phyloP scores from a whole-genome alignment of 2,329 filamentous ascomycete genomes.

The Claviceps humidiphila region DNA sequence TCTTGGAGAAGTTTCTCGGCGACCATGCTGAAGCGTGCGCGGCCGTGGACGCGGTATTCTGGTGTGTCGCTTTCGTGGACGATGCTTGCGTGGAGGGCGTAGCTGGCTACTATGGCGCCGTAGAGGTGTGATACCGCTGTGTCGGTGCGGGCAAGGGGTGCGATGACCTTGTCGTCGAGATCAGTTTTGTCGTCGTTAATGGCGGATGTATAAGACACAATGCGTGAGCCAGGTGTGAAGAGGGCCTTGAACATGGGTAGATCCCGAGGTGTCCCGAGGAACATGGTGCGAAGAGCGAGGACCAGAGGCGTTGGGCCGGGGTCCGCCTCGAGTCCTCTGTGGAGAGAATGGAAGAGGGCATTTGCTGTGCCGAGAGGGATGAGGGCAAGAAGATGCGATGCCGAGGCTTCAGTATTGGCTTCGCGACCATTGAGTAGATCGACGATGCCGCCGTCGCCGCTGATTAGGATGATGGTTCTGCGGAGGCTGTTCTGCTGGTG shows the following conservation, averaged over 20 bases:
- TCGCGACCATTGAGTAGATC: conserved; percentile 59
- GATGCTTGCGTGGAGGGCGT: conserved; percentile 78
- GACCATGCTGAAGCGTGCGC: conserved; percentile 71
- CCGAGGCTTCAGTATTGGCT: not conserved
- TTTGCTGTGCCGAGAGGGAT: conserved; percentile 54
- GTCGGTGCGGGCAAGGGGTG: conserved; percentile 15
- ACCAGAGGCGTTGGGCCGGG: conserved; percentile 28
- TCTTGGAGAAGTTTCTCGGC: conserved; percentile 57
- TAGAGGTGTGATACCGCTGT: conserved; percentile 33
- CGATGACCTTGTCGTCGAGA: not conserved
- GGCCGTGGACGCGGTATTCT: conserved; percentile 64
- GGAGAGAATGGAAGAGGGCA: conserved; percentile 48
- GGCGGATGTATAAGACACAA: conserved; percentile 24
- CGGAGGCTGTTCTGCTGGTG: conserved; percentile 9
- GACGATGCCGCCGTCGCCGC: conserved; percentile 75
- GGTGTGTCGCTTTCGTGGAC: conserved; percentile 85
- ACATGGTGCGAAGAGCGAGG: conserved; percentile 42
- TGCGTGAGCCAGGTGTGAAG: conserved; percentile 45
- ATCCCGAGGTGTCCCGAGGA: conserved; percentile 38
- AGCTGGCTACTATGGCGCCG: conserved; percentile 77
- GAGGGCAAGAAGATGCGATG: conserved; percentile 32
- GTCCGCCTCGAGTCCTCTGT: conserved; percentile 40
- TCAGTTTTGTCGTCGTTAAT: not conserved
- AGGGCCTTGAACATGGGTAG: conserved; percentile 50
- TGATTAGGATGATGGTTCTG: conserved; percentile 60